phyloP scores from a whole-genome alignment of 2,329 filamentous ascomycete genomes.

The Rhexocercosporidium sp. region DNA sequence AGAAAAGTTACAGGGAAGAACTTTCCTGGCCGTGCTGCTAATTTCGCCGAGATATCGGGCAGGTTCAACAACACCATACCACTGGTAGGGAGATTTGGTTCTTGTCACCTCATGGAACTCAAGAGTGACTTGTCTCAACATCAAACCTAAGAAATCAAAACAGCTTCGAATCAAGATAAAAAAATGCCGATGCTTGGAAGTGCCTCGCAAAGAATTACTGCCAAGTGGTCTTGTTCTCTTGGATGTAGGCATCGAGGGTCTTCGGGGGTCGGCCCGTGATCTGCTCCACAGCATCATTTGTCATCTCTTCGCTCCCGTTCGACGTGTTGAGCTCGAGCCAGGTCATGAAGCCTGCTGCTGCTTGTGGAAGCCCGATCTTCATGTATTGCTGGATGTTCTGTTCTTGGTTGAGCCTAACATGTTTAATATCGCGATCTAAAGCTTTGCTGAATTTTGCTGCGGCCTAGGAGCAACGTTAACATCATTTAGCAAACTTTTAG shows the following conservation, averaged over 20 bases:
- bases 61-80: neutral
- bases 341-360: conserved; percentile 22
- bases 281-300: conserved; percentile 23
- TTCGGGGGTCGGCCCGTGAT: conserved; percentile 22
- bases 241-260: conserved; percentile 25
- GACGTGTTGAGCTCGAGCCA: conserved; percentile 17
- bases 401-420: conserved; percentile 25
- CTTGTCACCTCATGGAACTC: neutral
- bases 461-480: conserved; percentile 16
- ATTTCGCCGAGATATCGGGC: neutral
- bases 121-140: conserved; percentile 3
- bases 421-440: conserved; percentile 26
- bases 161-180: neutral
- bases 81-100: neutral
- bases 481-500: neutral
- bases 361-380: conserved; percentile 18
- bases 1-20: conserved; percentile 8
- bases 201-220: conserved; percentile 2
- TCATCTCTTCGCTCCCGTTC: conserved; percentile 21
- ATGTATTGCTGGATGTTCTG: conserved; percentile 15
- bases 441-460: conserved; percentile 27
- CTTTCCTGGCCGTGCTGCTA: neutral
- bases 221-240: conserved; percentile 22
- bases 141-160: conserved; percentile 2
- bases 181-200: neutral